Base-by-base conservation (phyloP, 140 eudicot genomes). In the Senecio squalidus region DNA sequence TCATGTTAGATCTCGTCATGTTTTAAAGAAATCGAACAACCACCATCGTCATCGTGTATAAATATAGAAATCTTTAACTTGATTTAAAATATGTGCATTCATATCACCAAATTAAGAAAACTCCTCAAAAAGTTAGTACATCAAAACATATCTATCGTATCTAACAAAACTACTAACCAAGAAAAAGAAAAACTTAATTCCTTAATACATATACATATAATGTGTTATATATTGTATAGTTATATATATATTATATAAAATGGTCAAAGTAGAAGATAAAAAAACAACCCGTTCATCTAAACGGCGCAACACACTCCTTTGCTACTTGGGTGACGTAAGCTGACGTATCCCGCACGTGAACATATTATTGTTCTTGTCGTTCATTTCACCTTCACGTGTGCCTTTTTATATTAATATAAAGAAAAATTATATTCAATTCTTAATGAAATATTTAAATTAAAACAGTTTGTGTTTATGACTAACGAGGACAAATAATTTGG, bases 321-420 rank as follows among this genome's bases (percentile, higher is more conserved):
- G 52, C 48, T 43, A 45, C 69, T 38, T 60, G 45, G 72, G 33
- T 53, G 53, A 68, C 67, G 70, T 68, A 57, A 46, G 78, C 31
- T 71, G 72, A 78, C 74, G 80, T 50, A 34, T 41, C 50, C 75
- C 80, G 41, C 91, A 79, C 91, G 83, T 79, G 86, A 58, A 76
- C 65, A 51, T 64, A 58, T 55, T 55, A 44, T 64, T 60, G 48
- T 74, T 54, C 38, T 58, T 46, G 50, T 55, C 56, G 26, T 54
- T 40, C 41, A 4, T 58, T 30, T 65, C 60, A 15, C 27, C 52
- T 58, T 52, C 67, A 67, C 73, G 61, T 70, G 78, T 43, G 76
- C 55, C 53, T 38, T 53, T 46, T 30, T 54, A 38, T 72, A 55
- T 27, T 27, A 34, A 0, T 10, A 10, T 36, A n/a, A 11, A 36